Evolutionary conservation across 148 eudicot genomes (phyloP), one percentile per base, ranked within the genome.

Genomic region (Gaultheria prostrata): DNA sequence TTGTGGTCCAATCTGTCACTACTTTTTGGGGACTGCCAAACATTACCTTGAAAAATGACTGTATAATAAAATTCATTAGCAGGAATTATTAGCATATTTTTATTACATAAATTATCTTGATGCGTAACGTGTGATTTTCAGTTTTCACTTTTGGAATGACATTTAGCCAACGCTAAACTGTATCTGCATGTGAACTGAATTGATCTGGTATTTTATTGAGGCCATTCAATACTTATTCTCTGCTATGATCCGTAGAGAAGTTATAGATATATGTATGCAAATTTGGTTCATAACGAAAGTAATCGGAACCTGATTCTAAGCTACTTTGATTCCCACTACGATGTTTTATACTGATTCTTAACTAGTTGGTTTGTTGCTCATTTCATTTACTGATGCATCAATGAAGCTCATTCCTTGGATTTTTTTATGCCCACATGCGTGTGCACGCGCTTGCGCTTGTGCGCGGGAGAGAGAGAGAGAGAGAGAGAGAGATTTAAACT

Each of bases 331-430:
- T 24, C 78, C 24, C 30, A 76, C 48, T 76, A 21, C 33, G 12
- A 26, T 21, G n/a, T n/a, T 28, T 51, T 33, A 2, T 71, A 73
- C 57, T 50, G 61, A 51, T 77, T 77, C 18, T 0, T 50, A 77
- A 15, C n/a, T 5, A 15, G 35, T 51, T 77, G 79, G 54, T 77
- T 76, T 48, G 61, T 50, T 10, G 59, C 32, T 76, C 61, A 77
- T 77, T 77, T 24, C 35, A 77, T 77, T 75, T 45, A 75, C 54
- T 75, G 53, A 43, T 15, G 30, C 53, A 75, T n/a, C 30, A n/a
- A 24, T 75, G 28, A 45, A 46, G 54, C 28, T 45, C 11, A 67
- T 67, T 67, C 10, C 35, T 67, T 67, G 6, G 33, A 67, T 67
- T 67, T 45, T 39, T n/a, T 11, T 45, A 24, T n/a, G 78, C 53